Base-by-base conservation (phyloP, 352 stramenopile species). In the Pythium apleroticum region DNA sequence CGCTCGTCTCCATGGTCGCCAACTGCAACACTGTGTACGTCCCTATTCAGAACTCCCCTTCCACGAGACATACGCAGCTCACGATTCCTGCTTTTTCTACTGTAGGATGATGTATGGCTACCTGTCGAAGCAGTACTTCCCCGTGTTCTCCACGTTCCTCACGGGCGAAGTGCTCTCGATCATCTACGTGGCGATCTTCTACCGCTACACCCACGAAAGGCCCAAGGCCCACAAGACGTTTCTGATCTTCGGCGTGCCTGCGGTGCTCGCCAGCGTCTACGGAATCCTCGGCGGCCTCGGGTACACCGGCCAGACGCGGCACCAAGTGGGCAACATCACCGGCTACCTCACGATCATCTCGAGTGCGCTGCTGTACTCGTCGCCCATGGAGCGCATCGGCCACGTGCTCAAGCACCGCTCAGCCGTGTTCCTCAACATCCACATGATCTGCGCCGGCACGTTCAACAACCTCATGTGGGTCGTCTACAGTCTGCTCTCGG, bases 381-480 rank as follows among this genome's bases (percentile, higher is more conserved):
- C 75, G 37, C 77, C 77, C 7, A 82, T 86, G 56, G 71, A 80
- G 33, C 82, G 74, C 43, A 71, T 81, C 57, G 59, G 57, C 35
- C 66, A 83, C 33, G 77, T 86, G 27, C 19, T 84, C 60, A 74
- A 66, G 57, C 71, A 72, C 66, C 76, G 76, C 37, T 78, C 73
- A 9, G 73, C 73, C 0, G 65, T 81, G 35, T 75, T 76, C 63
- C 75, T 86, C 39, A 73, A 75, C 14, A 80, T 83, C 25, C 66
- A 81, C 66, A 80, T 86, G 68, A 75, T 86, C 15, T 57, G 74
- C 39, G 75, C 75, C 19, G 75, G 73, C 33, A 77, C 71, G 27
- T 68, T 77, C 60, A 86, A 80, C 71, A 83, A 83, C 63, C 56
- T 63, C 14, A 69, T 83, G 58, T 83, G 77, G 75, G 72, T 83